Conservation (phyloP, 2,329 filamentous ascomycete species). For the Monascus ruber region DNA sequence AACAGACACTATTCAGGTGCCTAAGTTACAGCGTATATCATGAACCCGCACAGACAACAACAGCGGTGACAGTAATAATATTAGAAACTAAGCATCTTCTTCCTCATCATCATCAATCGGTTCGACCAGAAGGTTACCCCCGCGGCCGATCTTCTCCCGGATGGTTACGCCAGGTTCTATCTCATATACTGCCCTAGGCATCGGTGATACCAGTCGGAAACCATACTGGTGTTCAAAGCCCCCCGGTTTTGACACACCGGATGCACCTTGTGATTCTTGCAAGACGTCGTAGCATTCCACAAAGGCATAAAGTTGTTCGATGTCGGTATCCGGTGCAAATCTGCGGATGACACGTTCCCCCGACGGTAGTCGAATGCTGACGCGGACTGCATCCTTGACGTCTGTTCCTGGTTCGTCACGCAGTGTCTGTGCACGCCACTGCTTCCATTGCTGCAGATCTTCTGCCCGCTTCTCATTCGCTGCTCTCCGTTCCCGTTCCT, state of each 20-base stretch:
- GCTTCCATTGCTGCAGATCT: slow-evolving; percentile 60
- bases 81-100: slow-evolving; percentile 4
- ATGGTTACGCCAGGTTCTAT: slow-evolving; percentile 56
- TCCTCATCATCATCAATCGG: slow-evolving; percentile 40
- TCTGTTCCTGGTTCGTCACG: slow-evolving; percentile 54
- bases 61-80: no score
- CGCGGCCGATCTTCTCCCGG: slow-evolving; percentile 62
- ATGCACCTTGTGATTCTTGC: slow-evolving; percentile 25
- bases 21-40: no score
- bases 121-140: slow-evolving; percentile 85
- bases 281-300: slow-evolving; percentile 77
- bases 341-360: slow-evolving; percentile 66
- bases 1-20: no score
- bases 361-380: slow-evolving; percentile 50
- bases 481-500: slow-evolving; percentile 52
- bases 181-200: slow-evolving; percentile 74
- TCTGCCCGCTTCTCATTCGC: slow-evolving; percentile 46
- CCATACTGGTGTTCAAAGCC: slow-evolving; percentile 68
- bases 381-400: slow-evolving; percentile 60
- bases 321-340: slow-evolving; percentile 55
- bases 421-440: slow-evolving; percentile 63
- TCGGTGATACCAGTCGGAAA: slow-evolving; percentile 75
- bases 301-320: slow-evolving; percentile 92
- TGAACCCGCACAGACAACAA: no score
- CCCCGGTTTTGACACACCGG: slow-evolving; percentile 42